A percentile compares a stretch with the other conserved stretches of the same genome.
Evolutionary conservation across 495 filamentous ascomycete species (phyloP).

Genomic region (Neurospora cerealis): DNA sequence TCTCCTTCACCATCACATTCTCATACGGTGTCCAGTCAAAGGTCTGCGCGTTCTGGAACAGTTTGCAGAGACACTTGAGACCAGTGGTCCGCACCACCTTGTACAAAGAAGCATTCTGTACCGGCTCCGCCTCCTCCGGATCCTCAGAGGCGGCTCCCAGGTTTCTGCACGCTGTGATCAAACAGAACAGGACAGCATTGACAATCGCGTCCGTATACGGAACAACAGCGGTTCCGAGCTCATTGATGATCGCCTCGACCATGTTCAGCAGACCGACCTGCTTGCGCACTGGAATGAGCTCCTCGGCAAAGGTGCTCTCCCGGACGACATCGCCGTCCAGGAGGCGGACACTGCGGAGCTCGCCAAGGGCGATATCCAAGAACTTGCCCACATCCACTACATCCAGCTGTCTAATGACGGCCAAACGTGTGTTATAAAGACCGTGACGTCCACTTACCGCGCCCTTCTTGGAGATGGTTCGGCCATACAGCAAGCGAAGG

Average conservation of each 20-base stretch:
- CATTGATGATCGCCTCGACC: conserved; percentile 77
- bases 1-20: conserved; percentile 55
- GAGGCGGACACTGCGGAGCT: conserved; percentile 49
- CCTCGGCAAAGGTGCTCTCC: conserved; percentile 41
- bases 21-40: conserved; percentile 65
- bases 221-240: conserved; percentile 58
- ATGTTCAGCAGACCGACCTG: conserved; percentile 85
- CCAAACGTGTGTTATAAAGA: conserved; percentile 53
- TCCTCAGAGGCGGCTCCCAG: conserved; percentile 33
- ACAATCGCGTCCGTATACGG: conserved; percentile 53
- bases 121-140: conserved; percentile 37
- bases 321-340: conserved; percentile 37
- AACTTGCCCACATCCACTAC: conserved; percentile 64
- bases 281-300: conserved; percentile 55
- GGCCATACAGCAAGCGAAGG: conserved; percentile 80
- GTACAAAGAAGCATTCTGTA: conserved; percentile 44
- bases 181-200: conserved; percentile 68
- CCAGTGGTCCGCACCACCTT: conserved; percentile 63
- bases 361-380: conserved; percentile 69
- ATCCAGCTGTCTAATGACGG: conserved; percentile 39
- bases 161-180: conserved; percentile 57
- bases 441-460: conserved; percentile 47
- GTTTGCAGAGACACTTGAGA: conserved; percentile 65
- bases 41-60: conserved; percentile 59
- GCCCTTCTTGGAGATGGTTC: conserved; percentile 74